Percentiles rank a stretch among this genome's conserved stretches.
Conservation (phyloP, 805 yeast species). For the Candida piceae region DNA sequence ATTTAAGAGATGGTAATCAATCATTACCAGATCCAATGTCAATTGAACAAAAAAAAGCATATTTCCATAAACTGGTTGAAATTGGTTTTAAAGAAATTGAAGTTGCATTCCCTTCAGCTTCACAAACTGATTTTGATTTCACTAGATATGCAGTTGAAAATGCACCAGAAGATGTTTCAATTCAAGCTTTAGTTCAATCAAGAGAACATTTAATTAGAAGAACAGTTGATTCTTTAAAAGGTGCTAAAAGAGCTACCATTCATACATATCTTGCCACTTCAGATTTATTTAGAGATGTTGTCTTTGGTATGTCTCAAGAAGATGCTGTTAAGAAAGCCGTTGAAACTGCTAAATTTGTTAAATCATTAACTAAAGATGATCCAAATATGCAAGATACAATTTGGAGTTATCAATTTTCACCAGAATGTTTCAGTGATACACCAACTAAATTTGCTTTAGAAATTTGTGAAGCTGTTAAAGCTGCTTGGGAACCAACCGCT, state of each 20-base stretch:
- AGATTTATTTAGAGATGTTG: conserved; percentile 67
- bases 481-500: conserved; percentile 65
- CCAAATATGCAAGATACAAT: conserved; percentile 46
- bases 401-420: conserved; percentile 77
- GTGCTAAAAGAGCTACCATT: conserved; percentile 71
- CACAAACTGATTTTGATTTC: conserved; percentile 76
- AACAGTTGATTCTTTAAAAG: conserved; percentile 66
- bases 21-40: conserved; percentile 84
- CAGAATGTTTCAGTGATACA: conserved; percentile 75
- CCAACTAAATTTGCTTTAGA: conserved; percentile 56
- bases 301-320: conserved; percentile 57
- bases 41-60: conserved; percentile 68
- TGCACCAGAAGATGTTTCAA: conserved; percentile 71
- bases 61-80: conserved; percentile 62
- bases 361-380: conserved; percentile 66
- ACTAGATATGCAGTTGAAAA: conserved; percentile 68
- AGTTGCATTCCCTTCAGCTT: conserved; percentile 78
- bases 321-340: conserved; percentile 60
- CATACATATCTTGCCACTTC: conserved; percentile 77
- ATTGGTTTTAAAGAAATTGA: conserved; percentile 81
- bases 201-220: conserved; percentile 67
- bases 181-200: conserved; percentile 74
- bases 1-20: conserved; percentile 80
- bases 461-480: conserved; percentile 70
- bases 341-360: conserved; percentile 55